Percentiles rank a stretch among this genome's conserved stretches.
Conservation (phyloP, 1,284 basidiomycete genomes). For the Papiliotrema fonsecae region DNA sequence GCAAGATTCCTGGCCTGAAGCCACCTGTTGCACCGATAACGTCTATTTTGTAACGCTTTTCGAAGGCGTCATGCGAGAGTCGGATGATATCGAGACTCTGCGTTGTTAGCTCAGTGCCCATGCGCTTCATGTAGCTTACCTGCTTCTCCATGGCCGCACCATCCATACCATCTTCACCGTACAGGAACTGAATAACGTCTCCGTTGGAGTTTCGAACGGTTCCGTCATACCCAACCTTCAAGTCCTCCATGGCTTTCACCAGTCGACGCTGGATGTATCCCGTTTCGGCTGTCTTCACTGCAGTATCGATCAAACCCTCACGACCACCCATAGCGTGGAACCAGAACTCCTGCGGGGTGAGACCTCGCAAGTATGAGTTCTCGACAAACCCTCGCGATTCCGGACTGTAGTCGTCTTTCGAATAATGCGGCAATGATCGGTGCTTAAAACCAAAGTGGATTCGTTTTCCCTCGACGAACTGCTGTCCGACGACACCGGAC, state of each 20-base stretch:
- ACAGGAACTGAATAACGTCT: slow-evolving; percentile 93
- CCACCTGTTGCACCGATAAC: slow-evolving; percentile 68
- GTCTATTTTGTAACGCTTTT: slow-evolving; percentile 86
- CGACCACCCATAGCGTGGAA: slow-evolving; percentile 99
- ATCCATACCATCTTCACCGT: slow-evolving; percentile 99
- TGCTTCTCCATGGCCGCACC: slow-evolving; percentile 96
- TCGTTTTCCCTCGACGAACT: slow-evolving; percentile 95
- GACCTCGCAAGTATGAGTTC: slow-evolving; percentile 96
- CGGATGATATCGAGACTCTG: slow-evolving; percentile 77
- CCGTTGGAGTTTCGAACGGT: slow-evolving; percentile 96
- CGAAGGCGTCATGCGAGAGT: slow-evolving; percentile 77
- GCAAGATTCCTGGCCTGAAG: slow-evolving; percentile 73
- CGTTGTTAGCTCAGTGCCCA: slow-evolving; percentile 4
- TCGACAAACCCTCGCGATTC: slow-evolving; percentile 99
- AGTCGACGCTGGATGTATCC: slow-evolving; percentile 98
- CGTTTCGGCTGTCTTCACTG: slow-evolving; percentile 99
- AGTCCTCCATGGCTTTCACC: slow-evolving; percentile 96
- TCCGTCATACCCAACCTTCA: slow-evolving; percentile 96
- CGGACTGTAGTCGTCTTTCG: slow-evolving; percentile 98
- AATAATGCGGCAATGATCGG: slow-evolving; percentile 93
- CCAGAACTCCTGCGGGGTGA: slow-evolving; percentile 99
- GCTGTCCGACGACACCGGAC: slow-evolving; percentile 99
- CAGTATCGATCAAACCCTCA: slow-evolving; percentile 98
- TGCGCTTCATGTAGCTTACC: slow-evolving; percentile 20
- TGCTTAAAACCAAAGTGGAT: slow-evolving; percentile 98